Evolutionary conservation across 1,284 basidiomycete species (phyloP).

Genomic region (Malassezia brasiliensis): DNA sequence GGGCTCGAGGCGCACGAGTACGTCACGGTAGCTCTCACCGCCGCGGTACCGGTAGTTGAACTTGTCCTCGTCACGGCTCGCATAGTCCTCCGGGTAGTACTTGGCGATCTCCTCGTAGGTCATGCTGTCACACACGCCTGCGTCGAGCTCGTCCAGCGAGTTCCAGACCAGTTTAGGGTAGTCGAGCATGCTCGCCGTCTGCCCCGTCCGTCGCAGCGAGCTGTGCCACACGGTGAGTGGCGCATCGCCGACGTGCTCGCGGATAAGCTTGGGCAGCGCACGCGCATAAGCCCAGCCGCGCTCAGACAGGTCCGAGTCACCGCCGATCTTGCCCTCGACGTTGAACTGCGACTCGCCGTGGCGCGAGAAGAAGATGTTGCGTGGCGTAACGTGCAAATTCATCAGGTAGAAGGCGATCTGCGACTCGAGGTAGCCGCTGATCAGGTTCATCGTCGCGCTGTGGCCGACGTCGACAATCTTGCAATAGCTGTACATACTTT

Average conservation of each 20-base stretch:
- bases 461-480: conserved; percentile 49
- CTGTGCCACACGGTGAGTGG: conserved; percentile 94
- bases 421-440: conserved; percentile 76
- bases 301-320: conserved; percentile 76
- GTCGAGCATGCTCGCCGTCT: conserved; percentile 71
- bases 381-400: conserved; percentile 92
- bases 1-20: conserved; percentile 85
- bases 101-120: conserved; percentile 93
- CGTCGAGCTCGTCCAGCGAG: conserved; percentile 92
- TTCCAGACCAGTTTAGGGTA: conserved; percentile 97
- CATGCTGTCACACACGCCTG: conserved; percentile 98
- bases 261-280: conserved; percentile 76
- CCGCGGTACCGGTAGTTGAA: conserved; percentile 92
- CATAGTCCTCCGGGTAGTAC: conserved; percentile 96
- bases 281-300: conserved; percentile 75
- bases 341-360: conserved; percentile 98
- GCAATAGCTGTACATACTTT: conserved; percentile 56
- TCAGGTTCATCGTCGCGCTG: conserved; percentile 38
- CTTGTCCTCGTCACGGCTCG: conserved; percentile 97
- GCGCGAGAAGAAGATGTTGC: conserved; percentile 90
- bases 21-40: conserved; percentile 87
- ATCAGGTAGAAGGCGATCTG: conserved; percentile 96
- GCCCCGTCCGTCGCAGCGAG: conserved; percentile 80
- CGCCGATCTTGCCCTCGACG: conserved; percentile 91
- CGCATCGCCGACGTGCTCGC: conserved; percentile 79